phyloP scores from a whole-genome alignment of 2,329 filamentous ascomycete species.

The Aspergillus sp. region DNA sequence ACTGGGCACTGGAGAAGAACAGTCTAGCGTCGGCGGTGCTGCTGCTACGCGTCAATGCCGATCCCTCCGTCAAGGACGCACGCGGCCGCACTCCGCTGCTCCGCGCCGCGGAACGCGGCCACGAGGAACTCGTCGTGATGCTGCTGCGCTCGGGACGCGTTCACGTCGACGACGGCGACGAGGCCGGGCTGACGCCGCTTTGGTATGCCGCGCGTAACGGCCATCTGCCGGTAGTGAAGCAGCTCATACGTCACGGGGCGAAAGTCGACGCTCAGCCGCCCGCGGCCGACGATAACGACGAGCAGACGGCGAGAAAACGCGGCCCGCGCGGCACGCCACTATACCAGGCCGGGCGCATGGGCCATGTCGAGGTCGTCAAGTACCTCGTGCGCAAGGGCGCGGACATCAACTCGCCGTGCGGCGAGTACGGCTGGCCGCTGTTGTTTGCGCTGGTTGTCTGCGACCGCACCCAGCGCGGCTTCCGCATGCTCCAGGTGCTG shows the following conservation, averaged over 20 bases:
- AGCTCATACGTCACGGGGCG: slow-evolving; percentile 19
- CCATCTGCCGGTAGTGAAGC: slow-evolving; percentile 15
- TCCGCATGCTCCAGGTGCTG: slow-evolving; percentile 18
- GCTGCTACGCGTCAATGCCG: slow-evolving; percentile 16
- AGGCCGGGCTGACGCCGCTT: slow-evolving; percentile 17
- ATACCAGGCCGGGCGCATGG: slow-evolving; percentile 21
- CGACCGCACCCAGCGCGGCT: slow-evolving; percentile 16
- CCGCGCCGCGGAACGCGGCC: slow-evolving; percentile 16
- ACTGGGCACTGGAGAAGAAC: slow-evolving; percentile 17
- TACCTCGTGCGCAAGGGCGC: slow-evolving; percentile 25
- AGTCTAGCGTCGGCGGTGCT: slow-evolving; percentile 18
- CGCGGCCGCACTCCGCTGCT: slow-evolving; percentile 12
- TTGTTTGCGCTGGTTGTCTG: slow-evolving; percentile 16
- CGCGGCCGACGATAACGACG: background rate
- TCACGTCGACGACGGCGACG: slow-evolving; percentile 18
- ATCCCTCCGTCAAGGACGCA: slow-evolving; percentile 11
- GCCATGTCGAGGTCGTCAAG: slow-evolving; percentile 23
- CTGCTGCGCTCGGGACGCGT: slow-evolving; percentile 22
- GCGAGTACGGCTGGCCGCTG: slow-evolving; percentile 16
- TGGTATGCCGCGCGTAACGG: slow-evolving; percentile 23
- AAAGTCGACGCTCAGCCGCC: slow-evolving; percentile 14
- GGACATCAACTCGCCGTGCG: slow-evolving; percentile 18
- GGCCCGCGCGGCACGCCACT: slow-evolving; percentile 16
- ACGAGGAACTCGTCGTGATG: slow-evolving; percentile 19
- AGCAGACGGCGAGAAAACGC: background rate